Conservation (phyloP, 78 protist species). For the Monosiga brevicollis region DNA sequence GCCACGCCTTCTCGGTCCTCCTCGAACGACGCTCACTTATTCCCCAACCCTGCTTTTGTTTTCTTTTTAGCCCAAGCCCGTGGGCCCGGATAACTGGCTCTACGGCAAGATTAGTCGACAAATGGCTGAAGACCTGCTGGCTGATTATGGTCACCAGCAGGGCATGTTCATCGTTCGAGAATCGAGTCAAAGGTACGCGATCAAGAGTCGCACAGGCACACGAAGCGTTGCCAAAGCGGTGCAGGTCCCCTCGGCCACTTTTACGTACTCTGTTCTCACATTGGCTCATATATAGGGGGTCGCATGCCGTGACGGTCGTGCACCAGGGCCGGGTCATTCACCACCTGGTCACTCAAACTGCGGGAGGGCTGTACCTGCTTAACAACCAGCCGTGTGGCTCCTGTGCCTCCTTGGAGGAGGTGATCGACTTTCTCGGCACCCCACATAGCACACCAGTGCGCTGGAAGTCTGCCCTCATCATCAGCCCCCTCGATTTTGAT, state of each 20-base stretch:
- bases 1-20: too few species aligned
- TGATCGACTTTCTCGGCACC: not conserved
- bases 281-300: too few species aligned
- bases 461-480: not conserved
- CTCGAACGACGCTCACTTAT: too few species aligned
- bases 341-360: not conserved
- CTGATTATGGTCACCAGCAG: not conserved
- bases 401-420: not conserved
- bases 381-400: not conserved
- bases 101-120: not conserved
- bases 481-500: too few species aligned
- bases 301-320: not conserved
- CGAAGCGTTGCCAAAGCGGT: too few species aligned
- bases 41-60: too few species aligned
- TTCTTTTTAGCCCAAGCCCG: not conserved
- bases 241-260: too few species aligned
- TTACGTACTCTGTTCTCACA: too few species aligned
- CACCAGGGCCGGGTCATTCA: not conserved
- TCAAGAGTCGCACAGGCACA: too few species aligned
- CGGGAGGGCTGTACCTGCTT: not conserved
- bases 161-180: not conserved
- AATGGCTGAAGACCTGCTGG: not conserved
- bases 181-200: not conserved
- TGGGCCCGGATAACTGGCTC: not conserved
- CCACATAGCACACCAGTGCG: not conserved